A percentile compares a stretch with the other conserved stretches of the same genome.
These are phyloP conservation scores for Przewalskia tangutica DNA, from an alignment of 257 asterid genomes.

Conservation along the genomic window DNA sequence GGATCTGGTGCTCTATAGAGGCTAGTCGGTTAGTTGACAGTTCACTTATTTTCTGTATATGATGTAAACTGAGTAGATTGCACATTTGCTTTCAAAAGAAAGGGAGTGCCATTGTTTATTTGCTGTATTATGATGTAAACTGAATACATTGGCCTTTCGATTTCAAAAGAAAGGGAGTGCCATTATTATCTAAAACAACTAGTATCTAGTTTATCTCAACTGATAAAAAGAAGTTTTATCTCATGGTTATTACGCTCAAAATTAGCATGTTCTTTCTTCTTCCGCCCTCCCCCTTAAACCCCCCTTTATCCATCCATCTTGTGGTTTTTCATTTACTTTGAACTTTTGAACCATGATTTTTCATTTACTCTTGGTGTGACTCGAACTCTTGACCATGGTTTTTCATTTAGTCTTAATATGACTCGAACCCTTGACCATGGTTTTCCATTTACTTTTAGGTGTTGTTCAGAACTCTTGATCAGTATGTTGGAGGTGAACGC, in stretches of 20 bases:
- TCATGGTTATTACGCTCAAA: background rate
- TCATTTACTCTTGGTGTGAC: background rate
- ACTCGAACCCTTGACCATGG: no score
- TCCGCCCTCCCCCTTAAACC: no score
- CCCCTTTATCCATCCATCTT: no score
- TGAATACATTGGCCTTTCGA: background rate
- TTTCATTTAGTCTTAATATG: background rate
- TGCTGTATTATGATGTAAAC: slow-evolving; percentile 1
- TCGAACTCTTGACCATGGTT: background rate
- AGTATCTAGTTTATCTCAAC: background rate
- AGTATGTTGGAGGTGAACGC: no score
- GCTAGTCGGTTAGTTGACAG: background rate
- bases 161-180: background rate
- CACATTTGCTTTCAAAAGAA: background rate
- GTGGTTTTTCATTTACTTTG: background rate
- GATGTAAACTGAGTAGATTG: background rate
- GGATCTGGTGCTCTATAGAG: background rate
- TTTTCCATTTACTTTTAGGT: no score
- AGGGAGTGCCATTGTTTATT: background rate
- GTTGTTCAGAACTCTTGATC: no score
- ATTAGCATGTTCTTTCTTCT: background rate
- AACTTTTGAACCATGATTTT: background rate
- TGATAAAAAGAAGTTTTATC: no score
- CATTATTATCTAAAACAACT: background rate
- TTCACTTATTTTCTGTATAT: background rate